These are phyloP conservation scores for Plasmopara viticola DNA, from an alignment of 352 stramenopile species.

Conservation along the genomic window DNA sequence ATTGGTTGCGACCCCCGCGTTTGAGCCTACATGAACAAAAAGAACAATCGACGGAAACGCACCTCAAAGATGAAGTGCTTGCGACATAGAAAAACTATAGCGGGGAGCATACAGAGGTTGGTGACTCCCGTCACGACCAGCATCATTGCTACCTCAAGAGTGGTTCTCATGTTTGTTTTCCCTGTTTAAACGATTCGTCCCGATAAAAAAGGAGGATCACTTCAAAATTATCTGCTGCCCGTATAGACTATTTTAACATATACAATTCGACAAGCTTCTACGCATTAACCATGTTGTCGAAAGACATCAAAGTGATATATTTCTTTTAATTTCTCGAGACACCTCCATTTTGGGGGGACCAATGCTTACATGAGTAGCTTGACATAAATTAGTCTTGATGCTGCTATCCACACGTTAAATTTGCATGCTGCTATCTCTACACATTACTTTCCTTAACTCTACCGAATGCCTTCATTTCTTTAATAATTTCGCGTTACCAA, in stretches of 20 bases:
- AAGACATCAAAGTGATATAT: constrained; percentile 80
- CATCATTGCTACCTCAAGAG: constrained; percentile 66
- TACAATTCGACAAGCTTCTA: too few species aligned
- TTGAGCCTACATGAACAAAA: background rate
- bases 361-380: too few species aligned
- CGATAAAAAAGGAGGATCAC: background rate
- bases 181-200: too few species aligned
- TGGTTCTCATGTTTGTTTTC: constrained; percentile 36
- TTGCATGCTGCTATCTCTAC: too few species aligned
- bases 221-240: constrained; percentile 7
- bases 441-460: too few species aligned
- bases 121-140: constrained; percentile 64
- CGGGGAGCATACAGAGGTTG: constrained; percentile 77
- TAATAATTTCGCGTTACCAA: too few species aligned
- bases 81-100: constrained; percentile 48
- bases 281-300: too few species aligned
- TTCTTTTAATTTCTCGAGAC: constrained; percentile 87
- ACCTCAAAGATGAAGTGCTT: constrained; percentile 73
- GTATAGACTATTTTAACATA: background rate
- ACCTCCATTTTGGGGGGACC: constrained; percentile 32
- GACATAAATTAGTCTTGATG: too few species aligned
- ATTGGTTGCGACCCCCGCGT: background rate
- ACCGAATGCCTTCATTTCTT: too few species aligned
- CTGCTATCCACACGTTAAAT: too few species aligned
- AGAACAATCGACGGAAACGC: constrained; percentile 1